A percentile compares a stretch with the other conserved stretches of the same genome.
Conservation (phyloP, 2,329 filamentous ascomycete species). For the Triangularia verruculosa region DNA sequence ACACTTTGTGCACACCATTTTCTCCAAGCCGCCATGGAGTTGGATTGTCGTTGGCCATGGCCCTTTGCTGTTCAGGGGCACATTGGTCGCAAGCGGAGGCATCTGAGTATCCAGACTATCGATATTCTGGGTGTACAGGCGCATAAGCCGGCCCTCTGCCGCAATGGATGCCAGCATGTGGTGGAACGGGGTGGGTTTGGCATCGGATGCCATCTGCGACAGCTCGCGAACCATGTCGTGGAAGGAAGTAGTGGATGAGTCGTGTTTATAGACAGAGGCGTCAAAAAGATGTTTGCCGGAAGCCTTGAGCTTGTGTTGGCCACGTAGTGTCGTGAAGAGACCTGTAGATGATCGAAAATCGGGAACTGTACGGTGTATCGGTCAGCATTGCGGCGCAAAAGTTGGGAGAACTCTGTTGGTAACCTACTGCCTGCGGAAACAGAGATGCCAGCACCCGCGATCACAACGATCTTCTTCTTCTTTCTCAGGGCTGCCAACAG, state of each 20-base stretch:
- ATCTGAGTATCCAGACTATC: conserved; percentile 90
- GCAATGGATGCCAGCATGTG: conserved; percentile 88
- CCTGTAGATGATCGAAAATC: conserved; percentile 93
- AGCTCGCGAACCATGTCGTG: conserved; percentile 94
- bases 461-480: conserved; percentile 94
- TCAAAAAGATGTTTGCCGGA: conserved; percentile 97
- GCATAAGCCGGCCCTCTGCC: conserved; percentile 78
- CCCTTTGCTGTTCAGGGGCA: conserved; percentile 77
- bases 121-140: conserved; percentile 95
- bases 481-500: conserved; percentile 74
- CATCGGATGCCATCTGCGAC: conserved; percentile 71
- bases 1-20: conserved; percentile 98
- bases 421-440: conserved; percentile 86
- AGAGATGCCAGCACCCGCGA: conserved; percentile 94
- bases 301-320: conserved; percentile 84
- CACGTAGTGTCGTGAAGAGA: conserved; percentile 80
- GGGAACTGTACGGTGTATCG: conserved; percentile 61
- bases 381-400: conserved; percentile 23
- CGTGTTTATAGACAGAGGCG: conserved; percentile 93
- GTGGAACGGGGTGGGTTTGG: conserved; percentile 84
- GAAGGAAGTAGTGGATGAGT: conserved; percentile 82
- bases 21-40: conserved; percentile 86
- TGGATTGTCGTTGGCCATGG: conserved; percentile 94
- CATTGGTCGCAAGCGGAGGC: conserved; percentile 71
- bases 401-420: conserved; percentile 5